Evolutionary conservation across 306 rosid species (phyloP), one percentile per base, ranked within the genome.

Genomic region (Cicer pinnatifidum): DNA sequence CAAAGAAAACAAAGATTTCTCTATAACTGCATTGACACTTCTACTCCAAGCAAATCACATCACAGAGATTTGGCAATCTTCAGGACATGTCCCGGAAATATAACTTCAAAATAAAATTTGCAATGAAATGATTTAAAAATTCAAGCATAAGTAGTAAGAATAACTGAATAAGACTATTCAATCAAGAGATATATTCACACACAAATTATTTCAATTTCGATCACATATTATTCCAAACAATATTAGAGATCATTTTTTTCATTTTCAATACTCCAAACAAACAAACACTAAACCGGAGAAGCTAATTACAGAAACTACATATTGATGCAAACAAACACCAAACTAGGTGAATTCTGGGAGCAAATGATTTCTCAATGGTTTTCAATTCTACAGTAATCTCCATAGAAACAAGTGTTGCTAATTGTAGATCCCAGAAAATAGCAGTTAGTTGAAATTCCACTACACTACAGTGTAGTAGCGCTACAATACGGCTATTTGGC

Each of bases 291-390:
- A 6, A 40, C 23, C 64, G 48, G 35, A 28, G 35, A 28, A 28
- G 9, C 16, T 54, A 75, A 52, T 40, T 75, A 20, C 66, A 28
- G 38, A 52, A 66, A 64, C 51, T 47, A 59, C 50, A 74, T 61
- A 15, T 48, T 35, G 12, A 73, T 39, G 16, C 45, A 52, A 70
- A 16, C 77, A 68, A 68, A 28, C 78, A 70, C 45, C 63, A 52
- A 61, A 20, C 61, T 9, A 1, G 10, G 8, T 11, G 51, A 33
- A 67, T 15, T 82, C 50, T 6, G 54, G 11, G 56, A 54, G 46
- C 62, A 39, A 37, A 53, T 2, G 7, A 57, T 13, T 73, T 48
- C 53, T 9, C 17, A 23, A 72, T 1, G 9, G 58, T 35, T 28
- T 20, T 60, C 69, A 9, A 16, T 40, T 28, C 46, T 33, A 33